phyloP scores from a whole-genome alignment of 257 asterid species.

The Solanum etuberosum region DNA sequence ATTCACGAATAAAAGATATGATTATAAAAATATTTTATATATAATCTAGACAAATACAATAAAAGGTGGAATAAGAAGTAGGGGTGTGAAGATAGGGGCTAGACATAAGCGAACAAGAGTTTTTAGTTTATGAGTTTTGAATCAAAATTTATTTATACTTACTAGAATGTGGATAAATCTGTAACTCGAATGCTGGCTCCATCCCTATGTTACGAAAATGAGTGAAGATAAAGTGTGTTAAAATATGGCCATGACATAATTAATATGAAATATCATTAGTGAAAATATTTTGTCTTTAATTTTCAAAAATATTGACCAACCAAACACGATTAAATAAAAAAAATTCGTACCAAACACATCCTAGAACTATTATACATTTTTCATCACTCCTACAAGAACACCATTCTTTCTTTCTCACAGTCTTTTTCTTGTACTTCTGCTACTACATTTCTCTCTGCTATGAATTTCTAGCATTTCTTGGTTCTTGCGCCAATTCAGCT shows the following conservation, averaged over 20 bases:
- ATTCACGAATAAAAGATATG: no score
- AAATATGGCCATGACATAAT: no score
- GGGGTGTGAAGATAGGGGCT: neutral
- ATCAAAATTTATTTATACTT: no score
- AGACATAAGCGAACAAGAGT: neutral
- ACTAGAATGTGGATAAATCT: no score
- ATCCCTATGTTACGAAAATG: no score
- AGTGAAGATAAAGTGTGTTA: no score
- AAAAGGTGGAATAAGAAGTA: neutral
- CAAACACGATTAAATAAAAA: neutral
- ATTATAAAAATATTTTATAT: no score
- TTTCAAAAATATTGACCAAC: no score
- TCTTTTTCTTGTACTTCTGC: neutral
- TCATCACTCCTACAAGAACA: neutral
- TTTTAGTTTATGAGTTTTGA: no score
- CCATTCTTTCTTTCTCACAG: neutral
- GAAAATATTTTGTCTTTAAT: no score
- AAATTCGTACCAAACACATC: neutral
- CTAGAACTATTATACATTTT: neutral
- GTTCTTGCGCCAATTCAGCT: neutral
- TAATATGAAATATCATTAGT: no score
- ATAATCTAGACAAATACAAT: neutral
- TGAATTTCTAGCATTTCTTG: neutral
- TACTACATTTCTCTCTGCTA: neutral
- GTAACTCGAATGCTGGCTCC: no score